Percentiles rank a stretch among this genome's conserved stretches.
phyloP scores from a whole-genome alignment of 2,329 filamentous ascomycete species.

The Verticillium longisporum region DNA sequence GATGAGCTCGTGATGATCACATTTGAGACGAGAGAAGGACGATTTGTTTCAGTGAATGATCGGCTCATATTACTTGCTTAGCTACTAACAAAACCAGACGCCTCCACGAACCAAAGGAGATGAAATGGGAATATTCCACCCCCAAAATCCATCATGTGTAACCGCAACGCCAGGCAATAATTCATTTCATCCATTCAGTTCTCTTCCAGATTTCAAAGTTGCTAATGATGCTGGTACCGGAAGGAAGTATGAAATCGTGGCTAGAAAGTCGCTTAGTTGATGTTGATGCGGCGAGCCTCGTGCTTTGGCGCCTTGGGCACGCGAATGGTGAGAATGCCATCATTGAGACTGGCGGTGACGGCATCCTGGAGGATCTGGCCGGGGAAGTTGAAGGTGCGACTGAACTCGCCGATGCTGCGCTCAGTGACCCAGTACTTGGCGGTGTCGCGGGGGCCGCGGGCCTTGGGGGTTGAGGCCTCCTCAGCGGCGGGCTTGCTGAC shows the following conservation, averaged over 20 bases:
- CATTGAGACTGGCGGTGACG: constrained; percentile 56
- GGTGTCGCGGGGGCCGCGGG: constrained; percentile 26
- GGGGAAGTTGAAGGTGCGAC: constrained; percentile 63
- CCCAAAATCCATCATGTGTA: background rate
- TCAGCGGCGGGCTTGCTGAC: constrained; percentile 20
- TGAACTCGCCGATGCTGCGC: constrained; percentile 60
- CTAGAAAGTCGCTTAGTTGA: constrained; percentile 31
- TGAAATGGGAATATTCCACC: background rate
- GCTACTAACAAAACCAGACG: background rate
- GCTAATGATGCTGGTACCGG: background rate
- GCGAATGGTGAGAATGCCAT: constrained; percentile 57
- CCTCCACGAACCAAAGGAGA: background rate
- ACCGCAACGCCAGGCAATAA: background rate
- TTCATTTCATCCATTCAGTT: background rate
- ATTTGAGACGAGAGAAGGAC: background rate
- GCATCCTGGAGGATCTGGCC: constrained; percentile 53
- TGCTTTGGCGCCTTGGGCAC: constrained; percentile 62
- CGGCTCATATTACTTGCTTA: background rate
- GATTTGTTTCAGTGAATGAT: background rate
- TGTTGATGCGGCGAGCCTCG: constrained; percentile 46
- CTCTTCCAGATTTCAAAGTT: background rate
- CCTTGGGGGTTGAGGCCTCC: constrained; percentile 1
- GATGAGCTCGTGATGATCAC: too few species aligned
- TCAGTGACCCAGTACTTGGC: constrained; percentile 67
- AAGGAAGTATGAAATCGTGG: background rate